Percentiles rank a stretch among this genome's conserved stretches.
phyloP scores from a whole-genome alignment of 164 flowering plant genomes.

The Houttuynia cordata region DNA sequence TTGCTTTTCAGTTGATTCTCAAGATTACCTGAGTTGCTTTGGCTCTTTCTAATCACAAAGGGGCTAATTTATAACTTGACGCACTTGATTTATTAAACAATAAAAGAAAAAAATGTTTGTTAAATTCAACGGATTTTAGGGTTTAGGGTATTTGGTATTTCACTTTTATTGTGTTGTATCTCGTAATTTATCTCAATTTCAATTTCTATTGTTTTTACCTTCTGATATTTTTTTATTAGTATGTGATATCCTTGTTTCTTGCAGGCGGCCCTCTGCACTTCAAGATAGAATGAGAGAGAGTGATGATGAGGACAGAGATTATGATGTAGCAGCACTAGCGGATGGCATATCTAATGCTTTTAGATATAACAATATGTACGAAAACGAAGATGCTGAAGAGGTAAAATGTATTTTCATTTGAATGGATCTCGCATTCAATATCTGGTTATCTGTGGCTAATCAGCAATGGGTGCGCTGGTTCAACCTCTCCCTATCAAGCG shows the following conservation, averaged over 20 bases:
- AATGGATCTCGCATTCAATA: neutral
- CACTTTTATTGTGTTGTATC: too few species aligned
- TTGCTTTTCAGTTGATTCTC: too few species aligned
- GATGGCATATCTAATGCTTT: slow-evolving; percentile 85
- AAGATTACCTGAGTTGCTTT: too few species aligned
- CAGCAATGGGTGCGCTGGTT: neutral
- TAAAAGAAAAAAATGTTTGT: too few species aligned
- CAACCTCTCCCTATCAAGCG: neutral
- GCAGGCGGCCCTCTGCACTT: slow-evolving; percentile 91
- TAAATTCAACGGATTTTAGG: too few species aligned
- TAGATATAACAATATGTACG: slow-evolving; percentile 58
- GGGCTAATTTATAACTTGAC: too few species aligned
- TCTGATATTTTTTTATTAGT: too few species aligned
- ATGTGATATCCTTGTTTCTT: slow-evolving; percentile 2
- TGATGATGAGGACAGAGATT: slow-evolving; percentile 96
- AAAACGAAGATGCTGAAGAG: slow-evolving; percentile 70
- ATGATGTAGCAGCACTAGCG: slow-evolving; percentile 84
- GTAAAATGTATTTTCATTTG: slow-evolving; percentile 17
- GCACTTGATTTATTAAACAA: too few species aligned
- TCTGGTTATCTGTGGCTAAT: slow-evolving; percentile 2
- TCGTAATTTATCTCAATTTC: too few species aligned
- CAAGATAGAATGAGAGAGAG: slow-evolving; percentile 89
- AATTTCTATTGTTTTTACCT: too few species aligned
- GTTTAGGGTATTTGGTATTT: too few species aligned
- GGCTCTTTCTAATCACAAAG: too few species aligned